Conservation (phyloP, 805 yeast species). For the Ogataea glucozyma region DNA sequence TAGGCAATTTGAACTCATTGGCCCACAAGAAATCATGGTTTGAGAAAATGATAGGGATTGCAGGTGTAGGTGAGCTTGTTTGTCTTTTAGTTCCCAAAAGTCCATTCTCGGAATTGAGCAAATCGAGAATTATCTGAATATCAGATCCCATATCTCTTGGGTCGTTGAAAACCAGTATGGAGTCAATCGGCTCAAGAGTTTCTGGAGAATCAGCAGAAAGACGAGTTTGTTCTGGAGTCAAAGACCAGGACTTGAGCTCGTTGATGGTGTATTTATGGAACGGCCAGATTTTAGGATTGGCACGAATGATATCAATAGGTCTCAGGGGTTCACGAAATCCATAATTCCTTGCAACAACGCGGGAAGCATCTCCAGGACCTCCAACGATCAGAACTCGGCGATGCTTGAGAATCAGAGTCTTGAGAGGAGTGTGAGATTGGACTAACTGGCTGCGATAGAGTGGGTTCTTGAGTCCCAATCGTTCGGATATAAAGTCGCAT, state of each 20-base stretch:
- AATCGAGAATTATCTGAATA: slow-evolving; percentile 71
- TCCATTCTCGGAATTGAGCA: slow-evolving; percentile 65
- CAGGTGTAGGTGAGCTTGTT: slow-evolving; percentile 41
- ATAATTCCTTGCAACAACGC: slow-evolving; percentile 70
- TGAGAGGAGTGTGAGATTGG: slow-evolving; percentile 87
- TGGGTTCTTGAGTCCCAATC: slow-evolving; percentile 41
- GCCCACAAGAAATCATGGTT: slow-evolving; percentile 89
- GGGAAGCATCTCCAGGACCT: slow-evolving; percentile 73
- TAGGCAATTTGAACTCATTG: slow-evolving; percentile 70
- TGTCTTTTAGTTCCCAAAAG: slow-evolving; percentile 59
- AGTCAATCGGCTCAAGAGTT: slow-evolving; percentile 56
- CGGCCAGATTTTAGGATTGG: slow-evolving; percentile 65
- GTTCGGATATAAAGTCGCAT: slow-evolving; percentile 48
- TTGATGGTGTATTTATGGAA: slow-evolving; percentile 55
- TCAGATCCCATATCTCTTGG: slow-evolving; percentile 89
- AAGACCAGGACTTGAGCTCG: slow-evolving; percentile 46
- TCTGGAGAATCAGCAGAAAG: slow-evolving; percentile 31
- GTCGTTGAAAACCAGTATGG: slow-evolving; percentile 81
- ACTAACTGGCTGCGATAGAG: slow-evolving; percentile 67
- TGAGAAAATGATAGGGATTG: slow-evolving; percentile 74
- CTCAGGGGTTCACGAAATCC: slow-evolving; percentile 77
- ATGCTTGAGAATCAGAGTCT: slow-evolving; percentile 52
- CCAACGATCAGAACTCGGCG: slow-evolving; percentile 79
- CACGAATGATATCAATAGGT: slow-evolving; percentile 67
- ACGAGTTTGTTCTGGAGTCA: slow-evolving; percentile 31